A percentile compares a stretch with the other conserved stretches of the same genome.
Conservation (phyloP, 1,284 basidiomycete species). For the Fomitopsis palustris region DNA sequence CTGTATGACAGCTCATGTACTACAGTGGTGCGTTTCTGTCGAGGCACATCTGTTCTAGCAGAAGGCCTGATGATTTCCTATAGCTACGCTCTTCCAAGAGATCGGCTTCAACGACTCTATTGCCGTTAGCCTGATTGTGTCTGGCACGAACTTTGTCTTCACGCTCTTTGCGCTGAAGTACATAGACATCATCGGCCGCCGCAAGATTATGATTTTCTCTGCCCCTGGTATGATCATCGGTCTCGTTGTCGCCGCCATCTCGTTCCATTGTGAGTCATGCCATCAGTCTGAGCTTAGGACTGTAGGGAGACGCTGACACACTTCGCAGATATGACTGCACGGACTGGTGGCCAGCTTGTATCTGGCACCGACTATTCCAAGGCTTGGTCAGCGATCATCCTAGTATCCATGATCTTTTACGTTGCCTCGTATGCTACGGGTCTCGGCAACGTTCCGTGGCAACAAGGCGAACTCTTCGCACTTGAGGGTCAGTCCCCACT, state of each 20-base stretch:
- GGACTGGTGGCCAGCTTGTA: constrained; percentile 64
- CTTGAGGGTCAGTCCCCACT: constrained; percentile 51
- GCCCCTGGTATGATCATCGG: constrained; percentile 78
- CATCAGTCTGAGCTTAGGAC: neutral
- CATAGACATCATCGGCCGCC: constrained; percentile 77
- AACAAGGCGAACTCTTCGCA: constrained; percentile 81
- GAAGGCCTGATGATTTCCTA: neutral
- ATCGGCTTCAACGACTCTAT: constrained; percentile 82
- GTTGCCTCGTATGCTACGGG: constrained; percentile 82
- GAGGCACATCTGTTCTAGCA: neutral
- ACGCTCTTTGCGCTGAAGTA: constrained; percentile 80
- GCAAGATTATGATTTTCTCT: constrained; percentile 75
- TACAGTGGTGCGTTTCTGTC: constrained; percentile 42
- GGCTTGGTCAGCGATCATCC: constrained; percentile 66
- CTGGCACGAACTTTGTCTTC: constrained; percentile 79
- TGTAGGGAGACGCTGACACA: neutral
- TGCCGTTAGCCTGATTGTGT: constrained; percentile 75
- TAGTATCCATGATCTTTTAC: constrained; percentile 78
- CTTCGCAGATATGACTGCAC: constrained; percentile 56
- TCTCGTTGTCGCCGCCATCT: constrained; percentile 65
- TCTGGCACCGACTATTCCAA: constrained; percentile 62
- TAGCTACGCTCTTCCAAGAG: constrained; percentile 72
- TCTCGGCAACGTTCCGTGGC: constrained; percentile 81
- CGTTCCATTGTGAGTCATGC: constrained; percentile 65
- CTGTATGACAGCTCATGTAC: constrained; percentile 53